Evolutionary conservation across 2,329 filamentous ascomycete genomes (phyloP).

Genomic region (Bimuria novae-zelandiae): DNA sequence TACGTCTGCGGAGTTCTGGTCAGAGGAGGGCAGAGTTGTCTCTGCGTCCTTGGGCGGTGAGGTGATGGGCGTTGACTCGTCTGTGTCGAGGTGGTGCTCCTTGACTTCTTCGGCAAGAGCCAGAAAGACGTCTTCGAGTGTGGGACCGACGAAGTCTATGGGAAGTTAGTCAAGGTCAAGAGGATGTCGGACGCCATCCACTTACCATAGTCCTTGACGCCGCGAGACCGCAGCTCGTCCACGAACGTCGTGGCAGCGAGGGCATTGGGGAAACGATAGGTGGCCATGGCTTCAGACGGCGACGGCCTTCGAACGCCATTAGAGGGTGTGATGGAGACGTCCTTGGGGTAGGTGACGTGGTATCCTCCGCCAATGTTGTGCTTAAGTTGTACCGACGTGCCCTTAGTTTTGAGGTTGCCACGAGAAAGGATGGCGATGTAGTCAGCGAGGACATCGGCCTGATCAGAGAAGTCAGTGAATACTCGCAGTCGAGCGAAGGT

Average conservation of each 20-base stretch:
- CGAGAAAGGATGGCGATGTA: conserved; percentile 88
- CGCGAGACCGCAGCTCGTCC: conserved; percentile 66
- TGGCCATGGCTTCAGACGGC: conserved; percentile 65
- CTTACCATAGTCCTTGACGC: conserved; percentile 77
- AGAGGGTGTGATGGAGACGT: conserved; percentile 53
- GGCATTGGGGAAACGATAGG: conserved; percentile 74
- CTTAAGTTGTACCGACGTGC: conserved; percentile 85
- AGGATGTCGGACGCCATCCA: too few relatives aligned
- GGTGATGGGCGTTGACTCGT: conserved; percentile 23
- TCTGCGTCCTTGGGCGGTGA: conserved; percentile 28
- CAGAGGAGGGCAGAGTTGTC: conserved; percentile 20
- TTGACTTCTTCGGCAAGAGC: conserved; percentile 80
- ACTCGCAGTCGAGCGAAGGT: not conserved
- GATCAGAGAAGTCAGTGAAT: not conserved
- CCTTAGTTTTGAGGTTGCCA: conserved; percentile 78
- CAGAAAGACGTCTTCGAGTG: conserved; percentile 91
- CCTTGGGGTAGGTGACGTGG: conserved; percentile 59
- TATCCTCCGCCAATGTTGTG: conserved; percentile 82
- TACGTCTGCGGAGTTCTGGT: conserved; percentile 30
- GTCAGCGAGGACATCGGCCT: conserved; percentile 82
- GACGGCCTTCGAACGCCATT: conserved; percentile 49
- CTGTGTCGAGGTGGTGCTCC: conserved; percentile 51
- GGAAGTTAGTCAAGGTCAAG: too few relatives aligned
- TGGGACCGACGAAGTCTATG: conserved; percentile 85
- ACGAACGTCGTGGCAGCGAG: conserved; percentile 73